phyloP scores from a whole-genome alignment of 768 basidiomycete genomes.

The Mycena pura region DNA sequence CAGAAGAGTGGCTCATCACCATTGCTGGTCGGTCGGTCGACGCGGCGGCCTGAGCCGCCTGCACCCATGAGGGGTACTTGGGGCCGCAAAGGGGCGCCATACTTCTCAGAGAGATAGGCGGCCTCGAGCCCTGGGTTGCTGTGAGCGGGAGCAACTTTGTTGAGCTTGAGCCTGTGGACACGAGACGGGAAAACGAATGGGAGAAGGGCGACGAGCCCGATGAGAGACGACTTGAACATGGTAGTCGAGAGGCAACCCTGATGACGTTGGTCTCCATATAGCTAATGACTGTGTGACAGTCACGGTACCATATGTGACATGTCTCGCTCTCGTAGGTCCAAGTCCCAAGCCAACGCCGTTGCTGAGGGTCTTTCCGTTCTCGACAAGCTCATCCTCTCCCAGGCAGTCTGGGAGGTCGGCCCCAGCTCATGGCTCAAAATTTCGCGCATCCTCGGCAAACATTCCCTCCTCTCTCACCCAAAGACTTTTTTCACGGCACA shows the following conservation, averaged over 20 bases:
- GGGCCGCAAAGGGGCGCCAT: slow-evolving; percentile 59
- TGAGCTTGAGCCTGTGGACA: slow-evolving; percentile 86
- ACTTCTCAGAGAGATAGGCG: slow-evolving; percentile 93
- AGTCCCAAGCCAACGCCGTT: slow-evolving; percentile 21
- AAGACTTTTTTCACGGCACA: slow-evolving; percentile 73
- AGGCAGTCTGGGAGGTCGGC: slow-evolving; percentile 86
- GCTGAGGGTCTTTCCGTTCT: slow-evolving; percentile 39
- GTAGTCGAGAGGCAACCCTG: slow-evolving; percentile 29
- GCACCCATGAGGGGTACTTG: slow-evolving; percentile 74
- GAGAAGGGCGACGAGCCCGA: slow-evolving; percentile 52
- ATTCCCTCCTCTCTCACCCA: slow-evolving; percentile 71
- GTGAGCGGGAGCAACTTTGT: slow-evolving; percentile 75
- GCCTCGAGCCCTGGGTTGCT: slow-evolving; percentile 74
- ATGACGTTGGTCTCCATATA: too few species aligned
- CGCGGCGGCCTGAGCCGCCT: slow-evolving; percentile 74
- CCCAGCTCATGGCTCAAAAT: slow-evolving; percentile 72
- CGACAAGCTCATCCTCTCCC: slow-evolving; percentile 83
- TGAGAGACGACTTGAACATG: slow-evolving; percentile 48
- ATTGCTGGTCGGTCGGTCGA: slow-evolving; percentile 43
- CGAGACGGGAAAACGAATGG: slow-evolving; percentile 61
- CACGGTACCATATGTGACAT: slow-evolving; percentile 26
- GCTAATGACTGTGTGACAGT: too few species aligned
- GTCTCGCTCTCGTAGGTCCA: slow-evolving; percentile 28
- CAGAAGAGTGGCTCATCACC: slow-evolving; percentile 73
- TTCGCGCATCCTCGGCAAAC: slow-evolving; percentile 67